phyloP scores from a whole-genome alignment of 2,329 filamentous ascomycete genomes.

The Pyricularia sp. region DNA sequence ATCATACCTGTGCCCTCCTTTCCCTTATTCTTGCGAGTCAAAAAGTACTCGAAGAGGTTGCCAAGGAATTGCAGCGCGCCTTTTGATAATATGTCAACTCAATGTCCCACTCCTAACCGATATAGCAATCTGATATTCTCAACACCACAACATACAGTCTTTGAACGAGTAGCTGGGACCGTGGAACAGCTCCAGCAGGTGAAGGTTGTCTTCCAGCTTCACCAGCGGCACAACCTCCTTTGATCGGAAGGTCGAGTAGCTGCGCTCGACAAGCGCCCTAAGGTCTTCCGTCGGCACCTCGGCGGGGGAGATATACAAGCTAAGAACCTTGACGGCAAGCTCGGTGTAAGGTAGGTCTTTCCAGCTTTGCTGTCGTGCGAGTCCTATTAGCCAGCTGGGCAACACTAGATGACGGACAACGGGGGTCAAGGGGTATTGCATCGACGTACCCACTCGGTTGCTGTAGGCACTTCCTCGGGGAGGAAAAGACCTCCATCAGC shows the following conservation, averaged over 20 bases:
- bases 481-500: conserved; percentile 84
- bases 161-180: conserved; percentile 95
- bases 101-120: background rate
- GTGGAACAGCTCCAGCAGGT: conserved; percentile 91
- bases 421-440: conserved; percentile 3
- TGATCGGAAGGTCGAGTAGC: conserved; percentile 82
- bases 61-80: conserved; percentile 80
- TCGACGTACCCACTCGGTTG: conserved; percentile 28
- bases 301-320: conserved; percentile 71
- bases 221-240: conserved; percentile 70
- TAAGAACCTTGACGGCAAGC: conserved; percentile 76
- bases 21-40: conserved; percentile 61
- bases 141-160: conserved; percentile 45
- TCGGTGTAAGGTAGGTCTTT: conserved; percentile 70
- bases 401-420: background rate
- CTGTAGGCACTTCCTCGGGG: conserved; percentile 66
- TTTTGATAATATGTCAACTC: conserved; percentile 1
- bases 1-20: conserved; percentile 47
- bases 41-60: conserved; percentile 90
- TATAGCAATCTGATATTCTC: background rate
- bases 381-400: background rate
- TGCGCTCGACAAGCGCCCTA: conserved; percentile 71
- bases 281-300: conserved; percentile 79
- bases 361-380: conserved; percentile 48
- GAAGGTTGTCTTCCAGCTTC: conserved; percentile 68